phyloP scores from a whole-genome alignment of 257 asterid genomes.

The Gentiana macrophylla region DNA sequence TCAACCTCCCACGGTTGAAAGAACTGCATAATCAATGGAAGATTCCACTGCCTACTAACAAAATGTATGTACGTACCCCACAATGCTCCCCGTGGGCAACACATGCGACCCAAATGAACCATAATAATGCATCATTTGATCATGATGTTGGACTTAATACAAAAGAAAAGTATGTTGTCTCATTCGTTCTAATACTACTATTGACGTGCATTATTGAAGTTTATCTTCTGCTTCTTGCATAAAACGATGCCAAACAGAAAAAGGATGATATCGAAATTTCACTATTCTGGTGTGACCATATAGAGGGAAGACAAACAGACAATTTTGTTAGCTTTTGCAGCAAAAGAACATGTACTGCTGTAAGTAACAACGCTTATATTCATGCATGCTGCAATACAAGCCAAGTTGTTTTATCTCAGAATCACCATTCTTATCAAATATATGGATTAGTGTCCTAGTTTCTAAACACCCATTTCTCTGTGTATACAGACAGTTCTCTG shows the following conservation, averaged over 20 bases:
- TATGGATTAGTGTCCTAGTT: constrained; percentile 28
- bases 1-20: no score
- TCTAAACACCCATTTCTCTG: neutral
- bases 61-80: no score
- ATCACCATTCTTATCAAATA: constrained; percentile 19
- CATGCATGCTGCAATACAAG: neutral
- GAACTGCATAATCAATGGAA: no score
- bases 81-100: no score
- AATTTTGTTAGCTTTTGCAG: constrained; percentile 2
- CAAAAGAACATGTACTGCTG: neutral
- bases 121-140: no score
- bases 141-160: no score
- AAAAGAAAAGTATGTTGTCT: no score
- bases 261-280: constrained; percentile 1
- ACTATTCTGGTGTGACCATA: neutral
- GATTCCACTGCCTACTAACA: no score
- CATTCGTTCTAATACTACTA: no score
- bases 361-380: neutral
- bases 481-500: neutral
- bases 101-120: no score
- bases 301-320: constrained; percentile 3
- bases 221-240: no score
- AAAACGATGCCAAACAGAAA: neutral
- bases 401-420: constrained; percentile 23
- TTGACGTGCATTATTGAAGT: no score